Conservation (phyloP, 305 asterid species). For the Withania somnifera region DNA sequence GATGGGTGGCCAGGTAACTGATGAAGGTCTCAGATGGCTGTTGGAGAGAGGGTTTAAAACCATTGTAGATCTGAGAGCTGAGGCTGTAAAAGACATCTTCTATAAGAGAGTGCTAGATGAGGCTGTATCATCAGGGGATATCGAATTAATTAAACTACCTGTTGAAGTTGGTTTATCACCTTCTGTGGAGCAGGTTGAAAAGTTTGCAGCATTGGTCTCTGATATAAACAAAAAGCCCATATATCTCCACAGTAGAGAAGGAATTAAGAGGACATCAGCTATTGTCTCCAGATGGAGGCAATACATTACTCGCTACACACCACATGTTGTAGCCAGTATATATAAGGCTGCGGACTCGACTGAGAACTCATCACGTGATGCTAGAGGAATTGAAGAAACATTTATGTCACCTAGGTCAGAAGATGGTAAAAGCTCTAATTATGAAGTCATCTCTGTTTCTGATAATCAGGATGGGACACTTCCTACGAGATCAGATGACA, state of each 20-base stretch:
- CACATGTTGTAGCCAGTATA: slow-evolving; percentile 15
- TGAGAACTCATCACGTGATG: slow-evolving; percentile 26
- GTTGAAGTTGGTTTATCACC: slow-evolving; percentile 79
- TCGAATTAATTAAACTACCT: slow-evolving; percentile 69
- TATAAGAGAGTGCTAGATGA: slow-evolving; percentile 45
- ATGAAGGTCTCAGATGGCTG: slow-evolving; percentile 82
- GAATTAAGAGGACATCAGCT: slow-evolving; percentile 72
- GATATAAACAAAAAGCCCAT: slow-evolving; percentile 58
- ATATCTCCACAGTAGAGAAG: slow-evolving; percentile 90
- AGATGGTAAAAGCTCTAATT: slow-evolving; percentile 19
- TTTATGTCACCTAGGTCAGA: slow-evolving; percentile 12
- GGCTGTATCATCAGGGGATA: slow-evolving; percentile 44
- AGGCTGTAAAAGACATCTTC: slow-evolving; percentile 73
- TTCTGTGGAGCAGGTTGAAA: slow-evolving; percentile 66
- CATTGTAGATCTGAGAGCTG: slow-evolving; percentile 87
- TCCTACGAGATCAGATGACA: slow-evolving; percentile 15
- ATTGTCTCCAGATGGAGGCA: slow-evolving; percentile 93
- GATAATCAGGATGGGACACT: slow-evolving; percentile 25
- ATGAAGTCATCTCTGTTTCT: slow-evolving; percentile 13
- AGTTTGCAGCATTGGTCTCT: slow-evolving; percentile 57
- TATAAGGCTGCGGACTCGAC: slow-evolving; percentile 16
- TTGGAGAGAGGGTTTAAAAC: slow-evolving; percentile 77
- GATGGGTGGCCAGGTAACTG: slow-evolving; percentile 95
- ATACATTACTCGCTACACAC: slow-evolving; percentile 39
- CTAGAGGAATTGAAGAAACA: slow-evolving; percentile 31